Base-by-base conservation (phyloP, 129 eudicot species). In the Chrysanthemum lavandulifolium region DNA sequence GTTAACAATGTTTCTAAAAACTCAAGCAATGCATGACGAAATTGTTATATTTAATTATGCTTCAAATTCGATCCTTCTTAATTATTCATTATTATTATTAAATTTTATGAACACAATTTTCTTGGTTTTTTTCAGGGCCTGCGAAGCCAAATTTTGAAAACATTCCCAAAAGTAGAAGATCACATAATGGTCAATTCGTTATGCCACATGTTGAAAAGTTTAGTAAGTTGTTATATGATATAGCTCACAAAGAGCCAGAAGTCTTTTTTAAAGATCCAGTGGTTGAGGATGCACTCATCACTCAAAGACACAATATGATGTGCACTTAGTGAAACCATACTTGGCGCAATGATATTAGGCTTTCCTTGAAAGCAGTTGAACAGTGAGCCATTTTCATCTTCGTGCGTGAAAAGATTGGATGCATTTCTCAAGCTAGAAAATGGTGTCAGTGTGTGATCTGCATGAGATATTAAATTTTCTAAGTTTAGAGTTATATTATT, bases 281-380 rank as follows among this genome's bases (percentile, higher is more conserved):
- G 12, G 55, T 21, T 15, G 71, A n/a, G 59, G 82, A 77, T 61
- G 61, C 60, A 51, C 49, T 81, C 3, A 54, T 77, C 43, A 29
- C 25, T 12, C 67, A 27, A 9, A 68, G 13, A n/a, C 18, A 13
- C 49, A 52, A 36, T 57, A 14, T 13, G 6, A 69, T 65, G 65
- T 48, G 65, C 49, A 10, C 63, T 53, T n/a, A 70, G 27, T 18
- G 85, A 73, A 78, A 81, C 81, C 13, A 55, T 50, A 40, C 71
- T 58, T 43, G 85, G 85, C 51, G 74, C 79, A 15, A 11, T 66
- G 68, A 71, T 81, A 36, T 52, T 81, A 40, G 21, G n/a, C 33
- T 21, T 21, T 21, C 23, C 23, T 21, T 21, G 23, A 21, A 21
- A 21, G 23, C 23, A 21, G 1, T 21, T 21, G 23, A 21, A 21